A percentile compares a stretch with the other conserved stretches of the same genome.
Evolutionary conservation across 2,329 filamentous ascomycete genomes (phyloP).

Genomic region (Pyricularia sp.): DNA sequence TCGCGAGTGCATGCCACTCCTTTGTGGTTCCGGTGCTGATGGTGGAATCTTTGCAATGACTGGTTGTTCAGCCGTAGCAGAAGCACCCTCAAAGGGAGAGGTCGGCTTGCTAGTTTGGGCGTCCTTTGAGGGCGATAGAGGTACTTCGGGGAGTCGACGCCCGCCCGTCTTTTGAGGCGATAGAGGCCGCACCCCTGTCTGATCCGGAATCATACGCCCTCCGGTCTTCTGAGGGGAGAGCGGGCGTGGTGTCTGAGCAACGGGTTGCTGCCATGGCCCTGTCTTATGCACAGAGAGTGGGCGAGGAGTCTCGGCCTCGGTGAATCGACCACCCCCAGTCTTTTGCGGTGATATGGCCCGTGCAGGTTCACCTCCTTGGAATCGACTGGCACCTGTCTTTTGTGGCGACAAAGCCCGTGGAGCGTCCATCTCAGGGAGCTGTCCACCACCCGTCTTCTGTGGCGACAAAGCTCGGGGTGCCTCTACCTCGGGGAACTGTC

Average conservation of each 20-base stretch:
- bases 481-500: background rate
- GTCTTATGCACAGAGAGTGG: background rate
- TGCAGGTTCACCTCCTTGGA: background rate
- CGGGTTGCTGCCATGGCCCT: background rate
- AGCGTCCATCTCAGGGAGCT: slow-evolving; percentile 5
- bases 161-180: background rate
- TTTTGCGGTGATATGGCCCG: background rate
- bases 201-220: background rate
- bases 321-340: background rate
- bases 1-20: background rate
- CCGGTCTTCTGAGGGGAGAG: background rate
- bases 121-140: slow-evolving; percentile 17
- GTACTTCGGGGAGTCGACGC: slow-evolving; percentile 8
- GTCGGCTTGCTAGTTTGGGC: slow-evolving; percentile 12
- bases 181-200: background rate
- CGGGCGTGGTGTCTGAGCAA: background rate
- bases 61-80: background rate
- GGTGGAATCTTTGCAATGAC: background rate
- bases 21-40: slow-evolving; percentile 4
- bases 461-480: slow-evolving; percentile 2
- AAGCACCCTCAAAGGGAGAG: slow-evolving; percentile 8
- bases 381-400: background rate
- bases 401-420: slow-evolving; percentile 2
- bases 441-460: background rate
- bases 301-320: background rate